These are phyloP conservation scores for Aspergillus saccharolyticus DNA, from an alignment of 495 filamentous ascomycete species.

Conservation along the genomic window DNA sequence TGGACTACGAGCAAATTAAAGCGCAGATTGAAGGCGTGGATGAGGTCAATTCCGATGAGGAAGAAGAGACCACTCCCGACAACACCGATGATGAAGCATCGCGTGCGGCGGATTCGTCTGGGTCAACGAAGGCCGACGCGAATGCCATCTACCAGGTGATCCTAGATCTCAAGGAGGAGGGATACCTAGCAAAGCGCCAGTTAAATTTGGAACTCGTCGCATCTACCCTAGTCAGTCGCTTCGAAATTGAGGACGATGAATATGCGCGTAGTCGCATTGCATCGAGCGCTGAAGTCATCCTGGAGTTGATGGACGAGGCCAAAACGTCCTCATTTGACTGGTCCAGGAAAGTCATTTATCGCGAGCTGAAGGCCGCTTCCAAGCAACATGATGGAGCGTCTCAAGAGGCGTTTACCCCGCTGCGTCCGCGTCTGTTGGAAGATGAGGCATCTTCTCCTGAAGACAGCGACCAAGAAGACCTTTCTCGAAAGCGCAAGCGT, in stretches of 20 bases:
- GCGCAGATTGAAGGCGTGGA: conserved; percentile 27
- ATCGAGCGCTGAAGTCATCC: conserved; percentile 27
- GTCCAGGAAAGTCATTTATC: conserved; percentile 43
- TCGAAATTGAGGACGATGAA: conserved; percentile 28
- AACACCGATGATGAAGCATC: conserved; percentile 19
- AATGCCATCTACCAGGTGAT: conserved; percentile 36
- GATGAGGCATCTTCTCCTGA: conserved; percentile 37
- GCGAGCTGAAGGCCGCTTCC: conserved; percentile 34
- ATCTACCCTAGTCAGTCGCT: conserved; percentile 24
- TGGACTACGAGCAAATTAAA: conserved; percentile 36
- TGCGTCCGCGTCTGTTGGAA: conserved; percentile 23
- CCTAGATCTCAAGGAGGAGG: conserved; percentile 34
- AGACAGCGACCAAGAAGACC: conserved; percentile 27
- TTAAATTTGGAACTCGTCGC: conserved; percentile 38
- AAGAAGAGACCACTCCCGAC: conserved; percentile 13
- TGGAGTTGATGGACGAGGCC: conserved; percentile 36
- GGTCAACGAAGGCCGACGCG: conserved; percentile 32
- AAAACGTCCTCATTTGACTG: conserved; percentile 35
- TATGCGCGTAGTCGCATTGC: conserved; percentile 36
- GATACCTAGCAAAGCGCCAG: conserved; percentile 42
- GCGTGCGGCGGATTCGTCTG: conserved; percentile 25
- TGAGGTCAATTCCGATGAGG: conserved; percentile 23
- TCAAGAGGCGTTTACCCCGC: conserved; percentile 30
- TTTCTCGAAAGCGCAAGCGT: conserved; percentile 20
- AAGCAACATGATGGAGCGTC: conserved; percentile 15